A percentile compares a stretch with the other conserved stretches of the same genome.
Conservation (phyloP, 371 early-diverging fungal species). For the Mucor irregularis region DNA sequence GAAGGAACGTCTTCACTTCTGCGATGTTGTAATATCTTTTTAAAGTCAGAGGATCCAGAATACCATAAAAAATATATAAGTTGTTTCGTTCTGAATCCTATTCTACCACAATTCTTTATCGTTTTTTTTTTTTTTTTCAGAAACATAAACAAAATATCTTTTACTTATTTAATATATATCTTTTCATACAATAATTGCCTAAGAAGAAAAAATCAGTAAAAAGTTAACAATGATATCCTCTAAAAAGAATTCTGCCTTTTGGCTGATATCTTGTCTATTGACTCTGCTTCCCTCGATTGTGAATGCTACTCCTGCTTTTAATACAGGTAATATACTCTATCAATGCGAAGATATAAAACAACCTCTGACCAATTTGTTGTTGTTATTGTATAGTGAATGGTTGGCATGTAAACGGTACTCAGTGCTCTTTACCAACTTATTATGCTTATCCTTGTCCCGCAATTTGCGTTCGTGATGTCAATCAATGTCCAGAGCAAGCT, state of each 20-base stretch:
- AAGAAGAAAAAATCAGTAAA: neutral
- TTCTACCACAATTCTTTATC: neutral
- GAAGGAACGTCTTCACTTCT: too few relatives aligned
- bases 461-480: slow-evolving; percentile 52
- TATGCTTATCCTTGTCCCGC: slow-evolving; percentile 45
- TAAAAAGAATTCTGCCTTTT: slow-evolving; percentile 7
- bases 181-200: too few relatives aligned
- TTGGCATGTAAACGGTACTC: slow-evolving; percentile 38
- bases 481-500: slow-evolving; percentile 33
- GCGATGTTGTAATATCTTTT: too few relatives aligned
- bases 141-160: too few relatives aligned
- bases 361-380: neutral
- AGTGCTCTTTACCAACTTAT: slow-evolving; percentile 45
- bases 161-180: too few relatives aligned
- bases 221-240: slow-evolving; percentile 4
- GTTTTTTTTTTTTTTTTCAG: neutral
- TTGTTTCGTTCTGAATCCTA: neutral
- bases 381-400: slow-evolving; percentile 42
- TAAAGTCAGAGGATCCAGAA: too few relatives aligned
- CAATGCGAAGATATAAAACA: neutral
- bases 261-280: slow-evolving; percentile 7
- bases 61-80: neutral
- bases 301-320: slow-evolving; percentile 15
- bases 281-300: slow-evolving; percentile 1
- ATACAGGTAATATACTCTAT: slow-evolving; percentile 6